These are phyloP conservation scores for Petrea volubilis DNA, from an alignment of 257 asterid genomes.

Conservation along the genomic window DNA sequence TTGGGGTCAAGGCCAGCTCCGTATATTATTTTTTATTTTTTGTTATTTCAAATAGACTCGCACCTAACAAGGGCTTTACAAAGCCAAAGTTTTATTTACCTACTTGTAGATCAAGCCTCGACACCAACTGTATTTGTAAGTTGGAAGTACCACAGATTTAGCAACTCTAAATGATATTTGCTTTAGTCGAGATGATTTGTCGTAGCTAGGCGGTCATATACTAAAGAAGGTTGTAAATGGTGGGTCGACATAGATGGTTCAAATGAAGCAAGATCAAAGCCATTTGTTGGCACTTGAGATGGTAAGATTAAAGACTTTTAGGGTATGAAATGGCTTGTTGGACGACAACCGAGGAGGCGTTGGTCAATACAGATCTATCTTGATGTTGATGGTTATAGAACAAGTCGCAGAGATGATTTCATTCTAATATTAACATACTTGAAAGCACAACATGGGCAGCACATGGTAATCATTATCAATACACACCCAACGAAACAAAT, in stretches of 20 bases:
- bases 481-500: too few species aligned
- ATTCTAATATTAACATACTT: too few species aligned
- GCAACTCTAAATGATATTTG: background rate
- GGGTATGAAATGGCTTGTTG: background rate
- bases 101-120: background rate
- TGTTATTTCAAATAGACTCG: background rate
- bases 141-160: background rate
- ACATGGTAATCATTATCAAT: too few species aligned
- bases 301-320: background rate
- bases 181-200: background rate
- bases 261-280: background rate
- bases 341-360: background rate
- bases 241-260: background rate
- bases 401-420: background rate
- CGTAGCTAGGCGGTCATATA: background rate
- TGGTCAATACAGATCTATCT: background rate
- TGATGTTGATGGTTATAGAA: background rate
- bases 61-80: background rate
- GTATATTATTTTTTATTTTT: background rate
- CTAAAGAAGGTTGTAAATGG: background rate
- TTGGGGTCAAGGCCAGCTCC: background rate
- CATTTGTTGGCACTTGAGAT: background rate
- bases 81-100: background rate
- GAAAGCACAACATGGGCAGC: too few species aligned
- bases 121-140: background rate